Evolutionary conservation across 2,329 filamentous ascomycete species (phyloP).

Genomic region (Aspergillus ustus): DNA sequence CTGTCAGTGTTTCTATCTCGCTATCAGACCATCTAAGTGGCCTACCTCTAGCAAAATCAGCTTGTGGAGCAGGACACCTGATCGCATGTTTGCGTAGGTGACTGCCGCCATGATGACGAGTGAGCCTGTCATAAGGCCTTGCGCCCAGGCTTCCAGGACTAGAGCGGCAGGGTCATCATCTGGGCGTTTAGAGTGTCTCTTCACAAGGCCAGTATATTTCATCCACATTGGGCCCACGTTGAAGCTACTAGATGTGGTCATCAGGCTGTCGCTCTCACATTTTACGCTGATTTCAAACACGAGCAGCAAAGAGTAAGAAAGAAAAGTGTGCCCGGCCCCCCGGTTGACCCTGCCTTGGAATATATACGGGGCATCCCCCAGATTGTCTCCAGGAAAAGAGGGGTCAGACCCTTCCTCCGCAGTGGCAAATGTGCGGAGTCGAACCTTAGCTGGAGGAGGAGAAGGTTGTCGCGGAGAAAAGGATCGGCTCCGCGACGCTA

Average conservation of each 20-base stretch:
- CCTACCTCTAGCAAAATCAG: slow-evolving; percentile 54
- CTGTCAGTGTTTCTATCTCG: background rate
- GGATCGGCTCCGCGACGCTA: background rate
- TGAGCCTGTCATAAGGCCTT: slow-evolving; percentile 55
- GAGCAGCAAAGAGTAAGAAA: no score
- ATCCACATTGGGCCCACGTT: background rate
- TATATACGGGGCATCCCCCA: no score
- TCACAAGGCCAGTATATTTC: background rate
- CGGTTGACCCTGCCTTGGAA: no score
- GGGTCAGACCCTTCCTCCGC: background rate
- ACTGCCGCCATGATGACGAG: slow-evolving; percentile 55
- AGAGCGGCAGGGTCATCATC: background rate
- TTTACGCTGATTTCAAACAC: no score
- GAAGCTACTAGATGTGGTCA: no score
- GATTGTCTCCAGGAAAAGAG: background rate
- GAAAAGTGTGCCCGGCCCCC: no score
- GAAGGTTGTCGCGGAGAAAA: background rate
- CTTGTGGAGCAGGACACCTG: slow-evolving; percentile 53
- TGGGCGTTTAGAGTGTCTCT: background rate
- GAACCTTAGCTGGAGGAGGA: background rate
- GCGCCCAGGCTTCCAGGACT: slow-evolving; percentile 51
- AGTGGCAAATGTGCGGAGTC: background rate
- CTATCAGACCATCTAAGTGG: background rate
- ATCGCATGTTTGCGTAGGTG: slow-evolving; percentile 55
- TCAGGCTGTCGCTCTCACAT: no score